Percentiles rank a stretch among this genome's conserved stretches.
These are phyloP conservation scores for Xylariales sp. DNA, from an alignment of 2,329 filamentous ascomycete species.

Conservation along the genomic window DNA sequence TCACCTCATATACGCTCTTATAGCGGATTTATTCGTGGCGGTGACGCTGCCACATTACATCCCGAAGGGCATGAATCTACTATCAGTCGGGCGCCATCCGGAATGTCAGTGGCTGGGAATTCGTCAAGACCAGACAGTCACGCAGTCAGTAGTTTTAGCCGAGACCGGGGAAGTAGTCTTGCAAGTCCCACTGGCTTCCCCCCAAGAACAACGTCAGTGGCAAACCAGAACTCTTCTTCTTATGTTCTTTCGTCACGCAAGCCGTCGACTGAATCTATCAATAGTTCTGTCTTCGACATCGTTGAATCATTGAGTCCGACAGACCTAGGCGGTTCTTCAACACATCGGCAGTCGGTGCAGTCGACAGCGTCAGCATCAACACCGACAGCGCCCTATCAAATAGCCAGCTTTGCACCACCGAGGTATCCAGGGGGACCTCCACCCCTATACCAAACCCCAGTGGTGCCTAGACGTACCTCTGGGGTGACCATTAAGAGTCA, in stretches of 20 bases:
- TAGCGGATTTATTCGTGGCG: constrained; percentile 39
- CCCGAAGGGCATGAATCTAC: constrained; percentile 35
- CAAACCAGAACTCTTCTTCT: constrained; percentile 36
- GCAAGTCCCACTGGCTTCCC: constrained; percentile 40
- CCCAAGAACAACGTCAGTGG: constrained; percentile 44
- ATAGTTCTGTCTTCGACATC: constrained; percentile 52
- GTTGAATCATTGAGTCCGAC: constrained; percentile 46
- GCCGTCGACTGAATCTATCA: constrained; percentile 52
- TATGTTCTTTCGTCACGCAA: constrained; percentile 44
- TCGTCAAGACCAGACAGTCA: constrained; percentile 42
- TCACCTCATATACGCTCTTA: constrained; percentile 35
- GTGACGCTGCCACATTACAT: constrained; percentile 34
- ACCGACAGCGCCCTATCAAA: constrained; percentile 18
- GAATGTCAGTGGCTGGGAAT: constrained; percentile 36
- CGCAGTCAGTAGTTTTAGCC: constrained; percentile 35
- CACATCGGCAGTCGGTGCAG: constrained; percentile 40
- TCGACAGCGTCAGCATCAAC: constrained; percentile 19
- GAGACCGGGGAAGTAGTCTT: constrained; percentile 31
- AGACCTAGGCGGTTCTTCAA: constrained; percentile 34
- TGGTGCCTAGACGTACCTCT: constrained; percentile 29
- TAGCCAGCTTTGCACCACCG: constrained; percentile 25
- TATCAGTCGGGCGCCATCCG: constrained; percentile 37
- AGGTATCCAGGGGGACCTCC: constrained; percentile 39
- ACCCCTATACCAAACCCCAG: constrained; percentile 41
- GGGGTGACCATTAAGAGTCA: constrained; percentile 30